Evolutionary conservation across 371 early-diverging fungal species (phyloP), one percentile per base, ranked within the genome.

Genomic region (Mortierella polycephala): DNA sequence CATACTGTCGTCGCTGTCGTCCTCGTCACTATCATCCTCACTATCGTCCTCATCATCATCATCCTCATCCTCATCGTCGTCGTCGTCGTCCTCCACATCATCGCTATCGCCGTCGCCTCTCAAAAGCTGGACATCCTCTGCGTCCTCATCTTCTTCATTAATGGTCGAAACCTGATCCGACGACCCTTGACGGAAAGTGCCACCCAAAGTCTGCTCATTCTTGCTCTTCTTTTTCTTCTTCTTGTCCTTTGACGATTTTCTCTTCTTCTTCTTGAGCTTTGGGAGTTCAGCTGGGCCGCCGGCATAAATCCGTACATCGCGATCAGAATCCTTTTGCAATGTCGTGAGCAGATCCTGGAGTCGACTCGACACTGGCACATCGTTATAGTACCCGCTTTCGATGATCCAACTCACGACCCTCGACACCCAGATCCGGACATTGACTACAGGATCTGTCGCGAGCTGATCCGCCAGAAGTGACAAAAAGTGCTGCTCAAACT

Each of bases 221-320:
- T 46, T 56, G 40, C 51, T 57, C 45, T 60, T 64, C 45, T 64
- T 65, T 14, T 47, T 54, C 52, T 57, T 55, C 13, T 56, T 66
- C 63, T 75, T 75, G 23, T 64, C 53, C 52, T 58, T 62, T 21
- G 45, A 37, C 37, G 62, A 67, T 45, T 62, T 66, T 39, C 63
- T 71, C 50, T 75, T 64, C 63, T 75, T 71, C 61, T 71, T 68
- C 18, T 62, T 60, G 10, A 64, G 76, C 49, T 69, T 71, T 11
- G 71, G 62, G 1, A 63, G 52, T 14, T 67, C 61, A 1, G 52
- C 52, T 1, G 73, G 63, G 3, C 59, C 67, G 14, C 73, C 73
- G 2, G 67, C 56, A 12, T 57, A 65, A 47, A 67, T 67, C 9
- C 67, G 62, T 11, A 60, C 67, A 51, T 67, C 63, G 1, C 59